Base-by-base conservation (phyloP, 495 filamentous ascomycete species). In the Trichodelitschia bisporula region DNA sequence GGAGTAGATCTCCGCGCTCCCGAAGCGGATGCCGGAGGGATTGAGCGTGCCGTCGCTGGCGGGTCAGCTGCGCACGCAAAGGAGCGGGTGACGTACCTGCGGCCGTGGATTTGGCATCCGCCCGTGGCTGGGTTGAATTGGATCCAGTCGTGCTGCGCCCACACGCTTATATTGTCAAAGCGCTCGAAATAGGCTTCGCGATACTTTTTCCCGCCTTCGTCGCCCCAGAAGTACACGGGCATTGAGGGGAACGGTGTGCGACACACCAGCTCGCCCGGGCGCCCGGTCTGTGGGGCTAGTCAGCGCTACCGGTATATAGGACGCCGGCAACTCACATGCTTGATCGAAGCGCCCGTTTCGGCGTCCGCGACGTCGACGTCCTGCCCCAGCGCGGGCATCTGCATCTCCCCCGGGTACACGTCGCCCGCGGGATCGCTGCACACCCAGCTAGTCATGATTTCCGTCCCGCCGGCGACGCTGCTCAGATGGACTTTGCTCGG, bases 31-130 rank as follows among this genome's bases (percentile, higher is more conserved):
- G 0, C 82, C 82, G 6, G 62, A 66, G 0, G 82, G 82, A 48
- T 93, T 93, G 18, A 93, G 53, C 24, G 90, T 77, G 3, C 82
- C 82, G 42, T 93, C 82, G 14, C n/a, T n/a, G n/a, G n/a, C n/a
- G n/a, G n/a, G n/a, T n/a, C n/a, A n/a, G n/a, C n/a, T n/a, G n/a
- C n/a, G n/a, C n/a, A n/a, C n/a, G n/a, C 21, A 24, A 24, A 24
- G 8, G 8, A 24, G 21, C 8, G 8, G 21, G 12, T 12, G 21
- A 24, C 21, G 21, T 12, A 24, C 21, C 21, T 24, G 8, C 21
- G 8, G 8, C 21, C 21, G 12, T 24, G 21, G 8, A 24, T 12
- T 12, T 8, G 8, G 8, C 21, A 24, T 24, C 21, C 21, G 8
- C 21, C 21, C 12, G 21, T 24, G 8, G 8, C 12, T 8, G 21